phyloP scores from a whole-genome alignment of 495 filamentous ascomycete genomes.

The Filosporella fistucella region DNA sequence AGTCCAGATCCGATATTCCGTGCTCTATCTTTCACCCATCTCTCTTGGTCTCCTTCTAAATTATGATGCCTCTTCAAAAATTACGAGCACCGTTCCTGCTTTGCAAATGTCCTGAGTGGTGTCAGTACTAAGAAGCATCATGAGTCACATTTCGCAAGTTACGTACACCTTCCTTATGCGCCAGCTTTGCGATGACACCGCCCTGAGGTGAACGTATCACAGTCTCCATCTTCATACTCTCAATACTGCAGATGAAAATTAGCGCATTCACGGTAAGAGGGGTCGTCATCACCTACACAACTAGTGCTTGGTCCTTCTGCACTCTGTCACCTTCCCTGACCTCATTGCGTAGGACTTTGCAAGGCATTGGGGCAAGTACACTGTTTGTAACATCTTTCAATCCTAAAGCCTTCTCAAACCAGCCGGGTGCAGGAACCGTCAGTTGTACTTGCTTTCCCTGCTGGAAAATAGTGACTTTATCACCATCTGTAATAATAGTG shows the following conservation, averaged over 20 bases:
- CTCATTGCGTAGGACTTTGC: slow-evolving; percentile 72
- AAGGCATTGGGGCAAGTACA: slow-evolving; percentile 82
- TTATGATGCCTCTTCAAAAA: slow-evolving; percentile 49
- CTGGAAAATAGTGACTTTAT: slow-evolving; percentile 76
- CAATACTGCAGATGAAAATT: slow-evolving; percentile 48
- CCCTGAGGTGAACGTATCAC: slow-evolving; percentile 87
- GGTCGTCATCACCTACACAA: slow-evolving; percentile 62
- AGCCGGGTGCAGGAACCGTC: slow-evolving; percentile 59
- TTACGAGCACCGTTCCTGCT: slow-evolving; percentile 48
- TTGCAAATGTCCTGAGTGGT: slow-evolving; percentile 50
- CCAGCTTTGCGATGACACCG: slow-evolving; percentile 74
- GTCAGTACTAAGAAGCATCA: background rate
- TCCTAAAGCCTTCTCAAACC: slow-evolving; percentile 84
- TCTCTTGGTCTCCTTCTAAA: background rate
- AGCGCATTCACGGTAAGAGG: background rate
- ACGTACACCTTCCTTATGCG: slow-evolving; percentile 84
- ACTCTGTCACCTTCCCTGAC: slow-evolving; percentile 74
- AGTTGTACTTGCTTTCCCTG: slow-evolving; percentile 74
- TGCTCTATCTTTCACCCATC: too few species aligned
- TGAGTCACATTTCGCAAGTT: too few species aligned
- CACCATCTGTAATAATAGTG: slow-evolving; percentile 57
- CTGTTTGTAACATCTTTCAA: slow-evolving; percentile 75
- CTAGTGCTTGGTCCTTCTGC: slow-evolving; percentile 79
- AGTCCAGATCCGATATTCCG: too few species aligned
- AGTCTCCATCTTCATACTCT: slow-evolving; percentile 99